Conservation (phyloP, 2,329 filamentous ascomycete species). For the Colletotrichum melonis region DNA sequence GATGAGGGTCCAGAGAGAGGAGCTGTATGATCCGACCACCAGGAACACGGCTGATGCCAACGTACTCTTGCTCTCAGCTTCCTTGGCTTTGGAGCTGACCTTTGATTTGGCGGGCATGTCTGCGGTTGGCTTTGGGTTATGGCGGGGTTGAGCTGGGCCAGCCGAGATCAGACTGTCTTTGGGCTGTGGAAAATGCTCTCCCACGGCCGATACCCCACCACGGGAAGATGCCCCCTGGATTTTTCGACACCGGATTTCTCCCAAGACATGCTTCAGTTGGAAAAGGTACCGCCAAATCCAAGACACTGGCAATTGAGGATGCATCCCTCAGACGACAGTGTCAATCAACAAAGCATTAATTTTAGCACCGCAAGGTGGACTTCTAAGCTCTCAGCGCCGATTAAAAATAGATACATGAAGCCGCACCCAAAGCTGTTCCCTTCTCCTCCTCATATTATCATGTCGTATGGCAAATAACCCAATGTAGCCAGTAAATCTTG, state of each 20-base stretch:
- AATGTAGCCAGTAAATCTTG: constrained; percentile 3
- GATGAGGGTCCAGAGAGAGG: not conserved
- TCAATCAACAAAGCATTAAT: constrained; percentile 8
- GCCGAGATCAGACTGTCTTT: constrained; percentile 15
- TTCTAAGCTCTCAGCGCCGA: constrained; percentile 19
- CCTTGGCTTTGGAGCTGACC: constrained; percentile 46
- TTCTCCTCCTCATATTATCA: constrained; percentile 21
- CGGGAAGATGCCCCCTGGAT: not conserved
- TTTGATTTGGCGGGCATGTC: constrained; percentile 52
- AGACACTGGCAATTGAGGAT: not conserved
- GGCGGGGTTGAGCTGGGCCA: constrained; percentile 35
- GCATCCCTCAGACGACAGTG: not conserved
- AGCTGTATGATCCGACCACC: not conserved
- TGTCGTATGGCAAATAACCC: constrained; percentile 22
- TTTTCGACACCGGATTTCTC: not conserved
- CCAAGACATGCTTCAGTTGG: not conserved
- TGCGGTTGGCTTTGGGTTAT: constrained; percentile 32
- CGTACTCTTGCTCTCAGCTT: constrained; percentile 37
- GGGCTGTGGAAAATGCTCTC: constrained; percentile 27
- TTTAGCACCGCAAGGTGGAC: constrained; percentile 17
- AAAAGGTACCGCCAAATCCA: not conserved
- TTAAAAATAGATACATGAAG: constrained; percentile 17
- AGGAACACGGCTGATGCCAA: constrained; percentile 35
- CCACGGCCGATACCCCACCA: constrained; percentile 30
- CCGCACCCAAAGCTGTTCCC: constrained; percentile 1